Percentiles rank a stretch among this genome's conserved stretches.
phyloP scores from a whole-genome alignment of 208 protist genomes.

The Acanthamoeba royreba region DNA sequence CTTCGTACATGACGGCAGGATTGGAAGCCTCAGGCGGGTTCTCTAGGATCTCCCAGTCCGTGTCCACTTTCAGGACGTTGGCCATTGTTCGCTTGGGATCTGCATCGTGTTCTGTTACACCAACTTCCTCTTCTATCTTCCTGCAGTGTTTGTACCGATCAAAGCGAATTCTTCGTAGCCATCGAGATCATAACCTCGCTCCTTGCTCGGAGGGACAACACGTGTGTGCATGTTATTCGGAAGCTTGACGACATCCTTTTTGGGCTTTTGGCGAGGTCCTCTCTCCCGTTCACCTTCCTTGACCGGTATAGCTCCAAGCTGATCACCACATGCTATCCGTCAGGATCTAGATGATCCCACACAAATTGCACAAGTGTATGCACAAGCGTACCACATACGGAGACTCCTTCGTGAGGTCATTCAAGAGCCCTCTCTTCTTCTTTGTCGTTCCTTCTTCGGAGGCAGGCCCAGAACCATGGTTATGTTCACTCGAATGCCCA shows the following conservation, averaged over 20 bases:
- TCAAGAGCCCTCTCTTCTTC: not conserved
- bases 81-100: not conserved
- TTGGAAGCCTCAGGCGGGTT: not conserved
- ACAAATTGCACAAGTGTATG: not conserved
- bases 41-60: not conserved
- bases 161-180: not conserved
- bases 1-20: not conserved
- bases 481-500: not conserved
- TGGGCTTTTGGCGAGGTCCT: not conserved
- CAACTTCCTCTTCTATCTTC: not conserved
- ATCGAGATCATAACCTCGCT: not conserved
- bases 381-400: not conserved
- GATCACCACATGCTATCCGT: not conserved
- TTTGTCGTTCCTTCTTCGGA: not conserved
- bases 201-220: not conserved
- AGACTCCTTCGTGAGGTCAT: not conserved
- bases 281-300: not conserved
- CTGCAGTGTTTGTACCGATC: not conserved
- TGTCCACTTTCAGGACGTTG: not conserved
- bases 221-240: not conserved
- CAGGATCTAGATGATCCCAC: not conserved
- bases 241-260: not conserved
- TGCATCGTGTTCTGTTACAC: not conserved
- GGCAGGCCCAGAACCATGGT: not conserved
- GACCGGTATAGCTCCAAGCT: not conserved